phyloP scores from a whole-genome alignment of 2,329 filamentous ascomycete species.

The Xylaria polymorpha region DNA sequence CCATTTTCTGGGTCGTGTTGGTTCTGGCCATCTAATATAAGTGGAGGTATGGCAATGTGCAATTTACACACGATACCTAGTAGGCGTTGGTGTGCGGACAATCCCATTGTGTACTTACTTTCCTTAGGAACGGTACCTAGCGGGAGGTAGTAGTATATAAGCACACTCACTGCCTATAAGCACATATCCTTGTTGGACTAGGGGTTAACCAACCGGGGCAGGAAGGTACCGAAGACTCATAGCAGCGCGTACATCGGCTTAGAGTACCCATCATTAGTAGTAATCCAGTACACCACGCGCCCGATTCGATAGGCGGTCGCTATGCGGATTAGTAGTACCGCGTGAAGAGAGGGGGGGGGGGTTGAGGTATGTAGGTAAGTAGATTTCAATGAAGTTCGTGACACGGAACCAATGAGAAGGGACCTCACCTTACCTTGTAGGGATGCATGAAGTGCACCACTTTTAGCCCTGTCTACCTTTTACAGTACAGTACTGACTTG shows the following conservation, averaged over 20 bases:
- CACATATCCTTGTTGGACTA: background rate
- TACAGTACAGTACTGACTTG: background rate
- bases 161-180: too few relatives aligned
- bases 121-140: background rate
- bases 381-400: background rate
- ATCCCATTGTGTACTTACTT: constrained; percentile 21
- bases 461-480: background rate
- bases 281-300: constrained; percentile 13
- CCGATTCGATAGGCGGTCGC: constrained; percentile 9
- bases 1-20: constrained; percentile 9
- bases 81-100: constrained; percentile 14
- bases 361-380: background rate
- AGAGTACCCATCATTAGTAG: background rate
- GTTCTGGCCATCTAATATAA: background rate
- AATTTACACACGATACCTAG: too few relatives aligned
- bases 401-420: background rate
- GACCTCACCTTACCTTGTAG: constrained; percentile 1
- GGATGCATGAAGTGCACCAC: constrained; percentile 10
- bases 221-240: constrained; percentile 18
- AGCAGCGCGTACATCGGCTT: constrained; percentile 12
- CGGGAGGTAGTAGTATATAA: too few relatives aligned
- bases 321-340: constrained; percentile 11
- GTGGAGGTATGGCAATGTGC: constrained; percentile 24
- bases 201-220: constrained; percentile 16
- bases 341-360: constrained; percentile 1